These are phyloP conservation scores for Colletotrichum falcatum DNA, from an alignment of 2,329 filamentous ascomycete species.

Conservation along the genomic window DNA sequence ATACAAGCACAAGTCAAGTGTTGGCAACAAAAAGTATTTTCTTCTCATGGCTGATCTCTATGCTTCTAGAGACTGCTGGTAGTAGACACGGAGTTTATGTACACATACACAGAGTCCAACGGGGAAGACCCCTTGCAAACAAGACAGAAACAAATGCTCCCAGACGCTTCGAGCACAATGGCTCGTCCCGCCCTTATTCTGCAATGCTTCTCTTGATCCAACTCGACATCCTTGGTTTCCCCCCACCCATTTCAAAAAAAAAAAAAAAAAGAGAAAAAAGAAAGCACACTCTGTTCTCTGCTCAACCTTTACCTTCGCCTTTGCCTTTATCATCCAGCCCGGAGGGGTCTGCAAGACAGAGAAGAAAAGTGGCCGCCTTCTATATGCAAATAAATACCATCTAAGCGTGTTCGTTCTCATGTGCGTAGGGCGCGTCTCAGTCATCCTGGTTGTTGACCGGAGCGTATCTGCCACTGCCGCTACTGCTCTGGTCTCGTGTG, in stretches of 20 bases:
- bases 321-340: constrained; percentile 22
- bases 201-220: constrained; percentile 19
- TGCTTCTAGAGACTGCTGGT: constrained; percentile 8
- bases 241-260: background rate
- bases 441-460: constrained; percentile 58
- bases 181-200: constrained; percentile 13
- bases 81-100: constrained; percentile 23
- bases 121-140: background rate
- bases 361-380: constrained; percentile 45
- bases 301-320: constrained; percentile 13
- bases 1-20: too few relatives aligned
- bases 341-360: constrained; percentile 17
- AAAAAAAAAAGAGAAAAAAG: constrained; percentile 6
- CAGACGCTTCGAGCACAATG: constrained; percentile 4
- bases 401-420: constrained; percentile 31
- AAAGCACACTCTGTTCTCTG: background rate
- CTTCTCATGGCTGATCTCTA: constrained; percentile 6
- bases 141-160: constrained; percentile 7
- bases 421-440: constrained; percentile 27
- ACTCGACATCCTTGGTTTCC: constrained; percentile 15
- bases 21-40: background rate
- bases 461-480: constrained; percentile 52
- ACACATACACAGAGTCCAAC: constrained; percentile 24
- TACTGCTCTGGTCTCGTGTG: constrained; percentile 53
- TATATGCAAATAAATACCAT: constrained; percentile 53